Percentiles rank a stretch among this genome's conserved stretches.
Evolutionary conservation across 176 grass and related monocot species (phyloP).

Genomic region (Juncus effusus): DNA sequence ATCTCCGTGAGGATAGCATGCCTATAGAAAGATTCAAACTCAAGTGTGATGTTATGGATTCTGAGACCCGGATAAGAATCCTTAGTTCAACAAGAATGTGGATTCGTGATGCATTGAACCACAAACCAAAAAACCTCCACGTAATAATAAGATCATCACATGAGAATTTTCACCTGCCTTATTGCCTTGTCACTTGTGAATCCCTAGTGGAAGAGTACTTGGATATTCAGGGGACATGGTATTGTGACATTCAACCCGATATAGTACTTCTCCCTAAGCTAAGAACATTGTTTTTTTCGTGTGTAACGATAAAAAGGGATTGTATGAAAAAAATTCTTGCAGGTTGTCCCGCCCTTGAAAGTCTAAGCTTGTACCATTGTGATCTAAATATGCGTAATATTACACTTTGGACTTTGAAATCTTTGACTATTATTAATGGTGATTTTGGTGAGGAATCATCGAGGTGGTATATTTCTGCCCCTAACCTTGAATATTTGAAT

Average conservation of each 20-base stretch:
- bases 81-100: background rate
- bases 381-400: background rate
- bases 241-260: too few species aligned
- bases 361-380: background rate
- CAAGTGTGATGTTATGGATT: background rate
- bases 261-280: background rate
- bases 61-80: background rate
- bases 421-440: background rate
- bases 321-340: background rate
- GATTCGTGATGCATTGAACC: background rate
- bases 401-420: background rate
- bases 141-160: background rate
- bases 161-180: background rate
- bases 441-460: background rate
- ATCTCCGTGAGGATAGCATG: background rate
- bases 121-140: background rate
- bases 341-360: background rate
- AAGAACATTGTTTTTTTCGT: background rate
- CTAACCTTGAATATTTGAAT: background rate
- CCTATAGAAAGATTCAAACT: background rate
- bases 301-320: background rate
- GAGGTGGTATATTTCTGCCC: background rate
- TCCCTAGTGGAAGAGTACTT: constrained; percentile 13
- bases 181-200: constrained; percentile 4
- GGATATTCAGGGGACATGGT: background rate